Percentiles rank a stretch among this genome's conserved stretches.
phyloP scores from a whole-genome alignment of 225 moss, liverwort and hornwort genomes.

The Physcomitrellopsis africana region DNA sequence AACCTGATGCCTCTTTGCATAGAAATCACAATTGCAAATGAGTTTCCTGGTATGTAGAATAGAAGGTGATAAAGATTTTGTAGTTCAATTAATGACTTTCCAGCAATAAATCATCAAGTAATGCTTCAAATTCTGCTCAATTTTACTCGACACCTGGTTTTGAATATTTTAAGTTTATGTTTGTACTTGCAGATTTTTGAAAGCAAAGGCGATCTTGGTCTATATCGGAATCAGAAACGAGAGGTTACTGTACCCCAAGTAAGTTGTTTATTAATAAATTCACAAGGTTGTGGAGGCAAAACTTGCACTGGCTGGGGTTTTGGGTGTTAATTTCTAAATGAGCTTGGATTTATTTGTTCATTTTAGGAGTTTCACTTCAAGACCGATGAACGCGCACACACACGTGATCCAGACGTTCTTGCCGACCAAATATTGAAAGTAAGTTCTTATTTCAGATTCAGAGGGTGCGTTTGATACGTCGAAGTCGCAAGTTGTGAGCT shows the following conservation, averaged over 20 bases:
- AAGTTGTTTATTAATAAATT: slow-evolving; percentile 3
- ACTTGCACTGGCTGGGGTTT: not conserved
- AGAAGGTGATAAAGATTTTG: not conserved
- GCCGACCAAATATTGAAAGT: slow-evolving; percentile 35
- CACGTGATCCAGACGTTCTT: slow-evolving; percentile 31
- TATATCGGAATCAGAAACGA: slow-evolving; percentile 61
- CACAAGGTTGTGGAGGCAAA: not conserved
- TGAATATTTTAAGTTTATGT: not conserved
- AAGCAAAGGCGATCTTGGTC: slow-evolving; percentile 62
- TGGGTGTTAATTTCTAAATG: not conserved
- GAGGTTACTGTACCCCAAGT: slow-evolving; percentile 52
- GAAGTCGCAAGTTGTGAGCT: not conserved
- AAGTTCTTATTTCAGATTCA: not conserved
- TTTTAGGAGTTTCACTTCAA: slow-evolving; percentile 70
- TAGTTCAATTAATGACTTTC: not conserved
- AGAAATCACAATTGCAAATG: not conserved
- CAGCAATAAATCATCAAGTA: not conserved
- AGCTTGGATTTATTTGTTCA: not conserved
- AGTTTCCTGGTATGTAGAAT: not conserved
- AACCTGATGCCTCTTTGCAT: not conserved
- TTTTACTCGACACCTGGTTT: slow-evolving; percentile 6
- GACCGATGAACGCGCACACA: slow-evolving; percentile 67
- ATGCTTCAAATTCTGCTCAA: not conserved
- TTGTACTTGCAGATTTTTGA: slow-evolving; percentile 63
- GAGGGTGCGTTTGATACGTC: not conserved